Evolutionary conservation across 805 yeast genomes (phyloP).

Genomic region (Spathaspora sp.): DNA sequence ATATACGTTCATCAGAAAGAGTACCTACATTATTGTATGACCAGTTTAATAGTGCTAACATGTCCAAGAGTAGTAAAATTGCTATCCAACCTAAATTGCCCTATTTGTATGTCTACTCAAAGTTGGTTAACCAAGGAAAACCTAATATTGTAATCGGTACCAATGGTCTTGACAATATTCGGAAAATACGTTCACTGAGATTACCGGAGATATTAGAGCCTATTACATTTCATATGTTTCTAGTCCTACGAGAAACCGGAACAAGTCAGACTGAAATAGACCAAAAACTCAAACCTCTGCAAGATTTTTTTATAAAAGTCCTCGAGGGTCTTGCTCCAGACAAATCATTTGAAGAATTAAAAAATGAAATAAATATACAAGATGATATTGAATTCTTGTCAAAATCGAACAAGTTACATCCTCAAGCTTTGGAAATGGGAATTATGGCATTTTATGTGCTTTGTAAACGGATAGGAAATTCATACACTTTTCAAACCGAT

Average conservation of each 20-base stretch:
- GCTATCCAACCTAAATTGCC: constrained; percentile 6
- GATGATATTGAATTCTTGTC: background rate
- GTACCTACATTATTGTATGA: constrained; percentile 5
- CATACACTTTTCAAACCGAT: constrained; percentile 6
- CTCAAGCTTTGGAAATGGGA: background rate
- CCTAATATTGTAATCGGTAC: constrained; percentile 1
- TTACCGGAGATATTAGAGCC: constrained; percentile 11
- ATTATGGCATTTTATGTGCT: background rate
- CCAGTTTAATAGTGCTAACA: constrained; percentile 2
- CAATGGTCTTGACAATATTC: background rate
- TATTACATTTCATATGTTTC: constrained; percentile 11
- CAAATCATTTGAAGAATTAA: background rate
- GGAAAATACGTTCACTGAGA: background rate
- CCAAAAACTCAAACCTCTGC: background rate
- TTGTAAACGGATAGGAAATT: background rate
- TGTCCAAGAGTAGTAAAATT: background rate
- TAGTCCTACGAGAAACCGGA: background rate
- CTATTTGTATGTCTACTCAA: constrained; percentile 1
- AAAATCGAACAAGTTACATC: background rate
- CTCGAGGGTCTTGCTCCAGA: background rate
- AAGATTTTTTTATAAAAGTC: background rate
- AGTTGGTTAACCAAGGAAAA: background rate
- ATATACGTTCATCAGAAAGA: constrained; percentile 2
- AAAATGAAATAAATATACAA: background rate
- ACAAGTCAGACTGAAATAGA: background rate